Evolutionary conservation across 306 rosid species (phyloP), one percentile per base, ranked within the genome.

Genomic region (Mimosa bimucronata): DNA sequence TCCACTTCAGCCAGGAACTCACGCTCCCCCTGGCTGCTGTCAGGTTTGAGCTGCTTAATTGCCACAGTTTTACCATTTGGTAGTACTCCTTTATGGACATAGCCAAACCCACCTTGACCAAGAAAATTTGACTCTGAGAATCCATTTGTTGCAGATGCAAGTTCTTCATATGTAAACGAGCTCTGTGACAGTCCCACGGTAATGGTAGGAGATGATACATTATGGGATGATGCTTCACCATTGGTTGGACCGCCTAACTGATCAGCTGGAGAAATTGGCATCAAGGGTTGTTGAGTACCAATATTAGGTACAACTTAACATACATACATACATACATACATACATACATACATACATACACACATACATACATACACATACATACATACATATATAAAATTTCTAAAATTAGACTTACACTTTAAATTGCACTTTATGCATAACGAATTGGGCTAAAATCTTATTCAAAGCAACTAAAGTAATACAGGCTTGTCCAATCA

Each of bases 21-120:
- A 15, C 95, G 95, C 68, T 91, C 92, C 66, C 92, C 92, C 42
- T 91, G 92, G 28, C 82, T 70, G 25, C 92, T 91, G 77, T 83
- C 91, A 53, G 84, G 85, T 77, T 85, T 91, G 60, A 85, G 82
- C 75, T 87, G 95, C 86, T 88, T 91, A 34, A 91, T 73, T 34
- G 95, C 95, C 76, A 91, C 88, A 65, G 34, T 73, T 86, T 87
- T 91, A 68, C 91, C 95, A 86, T 83, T 79, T 50, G 83, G 88
- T 62, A 91, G 92, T 78, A 87, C 83, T 34, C 95, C 95, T 88
- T 87, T 87, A 70, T 91, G 88, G 8, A 91, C 95, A 71, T 60
- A 85, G 74, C 95, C 92, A 76, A 88, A 88, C 38, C 95, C 92
- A 66, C 95, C 95, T 77, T 91, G 86, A 68, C 95, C 95, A 28